Evolutionary conservation across 2,329 filamentous ascomycete genomes (phyloP).

Genomic region (Pseudogymnoascus sp.): DNA sequence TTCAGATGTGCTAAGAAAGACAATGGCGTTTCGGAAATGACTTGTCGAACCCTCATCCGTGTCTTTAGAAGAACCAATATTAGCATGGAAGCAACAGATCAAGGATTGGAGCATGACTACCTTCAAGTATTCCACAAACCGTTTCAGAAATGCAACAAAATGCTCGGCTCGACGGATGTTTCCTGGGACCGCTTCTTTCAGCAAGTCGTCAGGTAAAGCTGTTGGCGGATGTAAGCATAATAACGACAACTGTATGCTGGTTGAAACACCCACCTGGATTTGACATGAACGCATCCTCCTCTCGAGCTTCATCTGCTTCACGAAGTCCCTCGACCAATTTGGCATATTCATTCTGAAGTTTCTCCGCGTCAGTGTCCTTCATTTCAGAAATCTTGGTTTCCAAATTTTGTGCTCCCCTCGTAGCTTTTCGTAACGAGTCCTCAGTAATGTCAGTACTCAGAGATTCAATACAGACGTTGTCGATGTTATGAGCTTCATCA

Average conservation of each 20-base stretch:
- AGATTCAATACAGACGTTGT: constrained; percentile 98
- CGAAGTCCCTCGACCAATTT: constrained; percentile 89
- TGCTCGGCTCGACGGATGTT: constrained; percentile 95
- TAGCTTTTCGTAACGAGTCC: constrained; percentile 84
- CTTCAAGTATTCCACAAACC: constrained; percentile 96
- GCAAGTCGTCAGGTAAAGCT: constrained; percentile 82
- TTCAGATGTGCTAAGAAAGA: constrained; percentile 89
- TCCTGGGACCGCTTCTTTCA: constrained; percentile 91
- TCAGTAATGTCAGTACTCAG: constrained; percentile 95
- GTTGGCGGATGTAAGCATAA: not conserved
- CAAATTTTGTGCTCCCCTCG: constrained; percentile 79
- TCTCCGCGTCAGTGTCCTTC: constrained; percentile 90
- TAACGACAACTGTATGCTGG: not conserved
- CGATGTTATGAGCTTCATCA: constrained; percentile 97
- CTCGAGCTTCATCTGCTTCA: constrained; percentile 77
- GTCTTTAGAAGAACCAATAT: constrained; percentile 45
- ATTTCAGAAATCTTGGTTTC: constrained; percentile 88
- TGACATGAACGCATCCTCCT: constrained; percentile 94
- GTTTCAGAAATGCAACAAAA: constrained; percentile 86
- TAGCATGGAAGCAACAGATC: not conserved
- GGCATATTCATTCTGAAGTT: constrained; percentile 88
- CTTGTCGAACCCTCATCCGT: constrained; percentile 94
- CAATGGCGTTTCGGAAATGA: constrained; percentile 91
- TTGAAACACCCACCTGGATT: constrained; percentile 51
- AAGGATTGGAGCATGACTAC: constrained; percentile 28